Conservation (phyloP, 352 stramenopile species). For the Globisporangium viniferum region DNA sequence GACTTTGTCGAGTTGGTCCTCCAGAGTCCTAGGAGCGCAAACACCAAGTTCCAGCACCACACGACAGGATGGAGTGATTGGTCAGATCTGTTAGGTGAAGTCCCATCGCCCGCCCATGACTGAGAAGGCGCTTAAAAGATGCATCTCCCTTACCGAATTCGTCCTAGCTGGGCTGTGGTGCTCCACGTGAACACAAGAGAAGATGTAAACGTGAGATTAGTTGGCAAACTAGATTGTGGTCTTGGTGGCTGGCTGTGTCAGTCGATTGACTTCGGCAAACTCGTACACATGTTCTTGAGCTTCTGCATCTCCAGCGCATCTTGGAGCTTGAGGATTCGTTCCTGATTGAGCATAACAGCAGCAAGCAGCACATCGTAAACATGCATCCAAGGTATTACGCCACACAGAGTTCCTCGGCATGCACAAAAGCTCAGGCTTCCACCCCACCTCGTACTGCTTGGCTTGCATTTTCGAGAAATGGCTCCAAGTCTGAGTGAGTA, state of each 20-base stretch:
- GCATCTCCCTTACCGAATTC: constrained; percentile 35
- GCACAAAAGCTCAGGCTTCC: background rate
- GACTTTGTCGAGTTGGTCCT: constrained; percentile 64
- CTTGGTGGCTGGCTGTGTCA: background rate
- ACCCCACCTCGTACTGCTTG: constrained; percentile 57
- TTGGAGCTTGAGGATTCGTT: constrained; percentile 76
- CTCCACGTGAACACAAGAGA: background rate
- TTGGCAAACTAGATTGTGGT: background rate
- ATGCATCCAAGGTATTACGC: no score
- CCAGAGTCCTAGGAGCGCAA: constrained; percentile 31
- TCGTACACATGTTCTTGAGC: constrained; percentile 74
- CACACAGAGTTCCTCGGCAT: no score
- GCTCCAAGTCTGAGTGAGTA: background rate
- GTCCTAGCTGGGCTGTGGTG: constrained; percentile 50
- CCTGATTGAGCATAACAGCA: constrained; percentile 21
- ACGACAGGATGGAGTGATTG: background rate
- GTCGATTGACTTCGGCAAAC: background rate
- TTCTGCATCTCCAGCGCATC: constrained; percentile 78
- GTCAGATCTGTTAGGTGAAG: no score
- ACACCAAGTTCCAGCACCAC: background rate
- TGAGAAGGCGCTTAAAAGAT: background rate
- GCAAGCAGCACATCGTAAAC: background rate
- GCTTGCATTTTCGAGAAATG: constrained; percentile 38
- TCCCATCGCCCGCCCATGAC: no score
- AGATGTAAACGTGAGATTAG: background rate